These are phyloP conservation scores for Sporothrix schenckii DNA, from an alignment of 2,329 filamentous ascomycete species.

Conservation along the genomic window DNA sequence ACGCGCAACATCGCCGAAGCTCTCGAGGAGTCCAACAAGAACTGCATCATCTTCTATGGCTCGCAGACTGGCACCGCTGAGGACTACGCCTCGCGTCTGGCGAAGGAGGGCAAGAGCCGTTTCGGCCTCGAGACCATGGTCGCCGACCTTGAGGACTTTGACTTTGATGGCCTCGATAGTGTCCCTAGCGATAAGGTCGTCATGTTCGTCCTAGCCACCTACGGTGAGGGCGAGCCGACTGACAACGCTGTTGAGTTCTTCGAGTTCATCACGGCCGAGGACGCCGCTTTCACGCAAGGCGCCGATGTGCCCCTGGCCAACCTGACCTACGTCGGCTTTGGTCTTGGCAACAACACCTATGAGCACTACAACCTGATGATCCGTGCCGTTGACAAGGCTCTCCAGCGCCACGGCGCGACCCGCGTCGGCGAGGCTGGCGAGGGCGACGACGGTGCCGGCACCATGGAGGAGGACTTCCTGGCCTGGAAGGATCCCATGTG, in stretches of 20 bases:
- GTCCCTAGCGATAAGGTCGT: constrained; percentile 88
- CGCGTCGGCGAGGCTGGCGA: constrained; percentile 88
- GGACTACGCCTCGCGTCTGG: constrained; percentile 93
- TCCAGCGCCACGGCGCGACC: constrained; percentile 79
- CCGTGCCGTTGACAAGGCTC: constrained; percentile 79
- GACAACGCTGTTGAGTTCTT: constrained; percentile 99
- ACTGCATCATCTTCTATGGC: constrained; percentile 97
- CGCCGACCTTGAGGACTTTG: constrained; percentile 95
- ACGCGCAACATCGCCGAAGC: constrained; percentile 93
- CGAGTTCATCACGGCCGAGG: constrained; percentile 87
- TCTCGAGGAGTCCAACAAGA: constrained; percentile 93
- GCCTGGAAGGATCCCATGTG: constrained; percentile 99
- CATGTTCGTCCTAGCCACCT: constrained; percentile 95
- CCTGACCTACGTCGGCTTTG: constrained; percentile 92
- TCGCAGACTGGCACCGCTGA: constrained; percentile 98
- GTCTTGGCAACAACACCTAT: constrained; percentile 98
- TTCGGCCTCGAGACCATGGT: constrained; percentile 98
- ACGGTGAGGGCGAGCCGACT: constrained; percentile 96
- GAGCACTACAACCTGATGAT: constrained; percentile 99
- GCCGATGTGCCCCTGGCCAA: constrained; percentile 73
- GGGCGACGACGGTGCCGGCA: constrained; percentile 95
- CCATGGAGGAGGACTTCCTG: constrained; percentile 99
- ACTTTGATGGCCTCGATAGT: constrained; percentile 89
- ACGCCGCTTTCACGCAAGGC: constrained; percentile 76
- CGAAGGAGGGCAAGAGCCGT: constrained; percentile 95